Evolutionary conservation across 148 eudicot species (phyloP).

Genomic region (Hydrangea macrophylla): DNA sequence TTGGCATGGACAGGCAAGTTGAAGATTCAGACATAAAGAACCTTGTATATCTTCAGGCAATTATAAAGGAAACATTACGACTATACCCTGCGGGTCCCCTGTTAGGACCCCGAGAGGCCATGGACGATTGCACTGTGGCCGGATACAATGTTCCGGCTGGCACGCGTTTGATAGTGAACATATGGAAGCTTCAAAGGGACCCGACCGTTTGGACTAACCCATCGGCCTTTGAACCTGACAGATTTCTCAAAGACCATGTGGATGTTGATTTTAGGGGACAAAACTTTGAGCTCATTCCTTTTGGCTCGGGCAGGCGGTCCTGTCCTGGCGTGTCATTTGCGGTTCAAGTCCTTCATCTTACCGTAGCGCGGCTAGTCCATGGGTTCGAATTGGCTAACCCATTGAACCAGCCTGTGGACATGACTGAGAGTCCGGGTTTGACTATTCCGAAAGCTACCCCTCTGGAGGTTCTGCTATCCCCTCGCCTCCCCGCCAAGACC

Average conservation of each 20-base stretch:
- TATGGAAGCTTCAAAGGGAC: conserved; percentile 7
- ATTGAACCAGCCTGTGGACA: conserved; percentile 15
- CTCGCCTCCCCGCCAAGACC: too few species aligned
- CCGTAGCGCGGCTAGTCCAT: conserved; percentile 24
- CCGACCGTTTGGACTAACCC: conserved; percentile 25
- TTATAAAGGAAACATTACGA: conserved; percentile 33
- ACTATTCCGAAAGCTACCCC: conserved; percentile 28
- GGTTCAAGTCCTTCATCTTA: conserved; percentile 14
- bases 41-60: conserved; percentile 27
- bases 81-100: conserved; percentile 29
- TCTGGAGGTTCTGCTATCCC: conserved; percentile 27
- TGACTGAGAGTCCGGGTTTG: conserved; percentile 28
- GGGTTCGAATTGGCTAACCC: conserved; percentile 14
- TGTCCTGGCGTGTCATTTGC: conserved; percentile 23
- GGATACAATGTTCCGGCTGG: conserved; percentile 32
- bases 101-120: conserved; percentile 12
- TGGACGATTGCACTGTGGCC: conserved; percentile 16
- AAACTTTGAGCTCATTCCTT: conserved; percentile 29
- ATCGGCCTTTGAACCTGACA: conserved; percentile 25
- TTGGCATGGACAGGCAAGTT: conserved; percentile 23
- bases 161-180: conserved; percentile 18
- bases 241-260: conserved; percentile 27
- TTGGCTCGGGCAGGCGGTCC: conserved; percentile 28
- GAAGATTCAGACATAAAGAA: conserved; percentile 24
- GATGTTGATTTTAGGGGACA: conserved; percentile 29